Evolutionary conservation across 352 stramenopile genomes (phyloP), one percentile per base, ranked within the genome.

Genomic region (Phytopythium aichiense): DNA sequence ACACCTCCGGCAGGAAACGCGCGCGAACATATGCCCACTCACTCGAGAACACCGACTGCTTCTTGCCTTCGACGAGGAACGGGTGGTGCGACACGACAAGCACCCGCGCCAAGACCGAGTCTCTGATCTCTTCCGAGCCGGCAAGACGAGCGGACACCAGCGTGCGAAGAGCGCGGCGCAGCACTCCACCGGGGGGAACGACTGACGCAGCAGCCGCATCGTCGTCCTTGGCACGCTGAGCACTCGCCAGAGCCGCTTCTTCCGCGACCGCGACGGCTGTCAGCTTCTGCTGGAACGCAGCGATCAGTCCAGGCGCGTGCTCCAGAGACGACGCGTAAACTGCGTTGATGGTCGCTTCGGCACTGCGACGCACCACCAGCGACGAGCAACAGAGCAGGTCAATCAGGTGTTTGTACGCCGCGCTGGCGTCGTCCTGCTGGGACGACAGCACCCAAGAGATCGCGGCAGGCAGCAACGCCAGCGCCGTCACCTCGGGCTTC

Each of bases 381-480:
- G 74, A 81, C 7, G 73, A 66, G 22, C 71, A 87, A 42, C 69
- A 74, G 25, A 93, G 60, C 11, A 93, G 56, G 31, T 91, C 81
- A 23, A 91, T 77, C 35, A 86, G 61, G 20, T 87, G 64, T 23
- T 69, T 76, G 65, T 91, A 90, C 22, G 77, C 73, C 40, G 72
- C 71, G 8, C 54, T 72, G 9, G 72, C 63, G 49, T 89, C 66
- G 23, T 72, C 53, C 46, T 91, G 80, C 51, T 88, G 68, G 7
- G 80, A 91, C 40, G 78, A 73, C 15, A 93, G 70, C 38, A 91
- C 84, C 84, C 84, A 93, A 56, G 78, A 71, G 15, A 93, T 65
- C 38, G 84, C 69, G 12, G 60, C 63, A 28, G 84, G 64, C 42
- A 93, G 64, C 20, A 73, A 69, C 28, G 70, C 63, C 7, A 93